phyloP scores from a whole-genome alignment of 164 flowering plant species.

The Liquidambar formosana region DNA sequence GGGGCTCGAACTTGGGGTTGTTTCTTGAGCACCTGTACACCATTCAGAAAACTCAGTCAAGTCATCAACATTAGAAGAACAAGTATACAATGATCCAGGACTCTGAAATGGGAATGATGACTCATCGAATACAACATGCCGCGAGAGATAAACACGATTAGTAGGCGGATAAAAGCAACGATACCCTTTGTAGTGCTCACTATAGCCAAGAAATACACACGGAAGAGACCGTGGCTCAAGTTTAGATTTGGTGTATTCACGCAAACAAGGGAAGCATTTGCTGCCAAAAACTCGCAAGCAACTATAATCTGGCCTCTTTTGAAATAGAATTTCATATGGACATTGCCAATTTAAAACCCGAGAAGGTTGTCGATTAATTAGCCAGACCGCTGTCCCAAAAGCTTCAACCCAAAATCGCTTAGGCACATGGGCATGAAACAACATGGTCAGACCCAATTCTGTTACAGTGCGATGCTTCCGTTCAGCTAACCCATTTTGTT shows the following conservation, averaged over 20 bases:
- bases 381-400: background rate
- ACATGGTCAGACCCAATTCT: background rate
- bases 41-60: too few species aligned
- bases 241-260: background rate
- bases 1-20: too few species aligned
- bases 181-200: background rate
- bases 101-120: background rate
- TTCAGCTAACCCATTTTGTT: slow-evolving; percentile 3
- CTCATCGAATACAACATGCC: background rate
- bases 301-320: background rate
- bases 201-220: background rate
- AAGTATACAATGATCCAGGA: too few species aligned
- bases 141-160: background rate
- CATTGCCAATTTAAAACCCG: background rate
- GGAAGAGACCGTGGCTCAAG: background rate
- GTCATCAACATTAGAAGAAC: too few species aligned
- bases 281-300: background rate
- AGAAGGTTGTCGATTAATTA: background rate
- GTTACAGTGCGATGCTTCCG: background rate
- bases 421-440: background rate
- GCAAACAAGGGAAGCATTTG: background rate
- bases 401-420: background rate
- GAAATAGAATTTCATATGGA: background rate
- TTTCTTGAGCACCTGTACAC: too few species aligned
- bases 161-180: background rate